A percentile compares a stretch with the other conserved stretches of the same genome.
These are phyloP conservation scores for Austropuccinia psidii DNA, from an alignment of 1,284 basidiomycete species.

Conservation along the genomic window DNA sequence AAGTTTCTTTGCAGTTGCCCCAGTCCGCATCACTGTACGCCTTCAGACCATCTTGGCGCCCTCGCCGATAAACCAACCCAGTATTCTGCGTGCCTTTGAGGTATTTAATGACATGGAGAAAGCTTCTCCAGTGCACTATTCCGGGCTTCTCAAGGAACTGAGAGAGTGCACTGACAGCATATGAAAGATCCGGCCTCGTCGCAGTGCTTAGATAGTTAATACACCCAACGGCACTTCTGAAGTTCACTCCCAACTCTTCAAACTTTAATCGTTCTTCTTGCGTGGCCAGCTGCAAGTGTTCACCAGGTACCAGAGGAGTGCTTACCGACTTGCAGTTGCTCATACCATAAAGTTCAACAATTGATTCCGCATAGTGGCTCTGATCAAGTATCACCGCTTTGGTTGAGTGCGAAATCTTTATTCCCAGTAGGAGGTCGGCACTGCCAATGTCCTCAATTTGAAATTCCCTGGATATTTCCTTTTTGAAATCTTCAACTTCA, in stretches of 20 bases:
- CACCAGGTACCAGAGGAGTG: no score
- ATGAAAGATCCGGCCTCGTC: neutral
- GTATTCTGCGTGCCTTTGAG: neutral
- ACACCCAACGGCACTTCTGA: neutral
- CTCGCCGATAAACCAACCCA: no score
- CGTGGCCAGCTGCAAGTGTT: no score
- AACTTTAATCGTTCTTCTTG: no score
- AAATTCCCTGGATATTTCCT: neutral
- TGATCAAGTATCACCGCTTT: no score
- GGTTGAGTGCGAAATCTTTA: neutral
- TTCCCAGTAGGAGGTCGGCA: neutral
- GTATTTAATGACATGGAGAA: neutral
- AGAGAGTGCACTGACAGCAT: neutral
- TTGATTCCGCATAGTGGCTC: no score
- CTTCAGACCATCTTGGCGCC: no score
- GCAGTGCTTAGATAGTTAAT: neutral
- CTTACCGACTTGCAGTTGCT: no score
- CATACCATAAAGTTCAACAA: no score
- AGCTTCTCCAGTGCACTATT: neutral
- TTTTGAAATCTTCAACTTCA: neutral
- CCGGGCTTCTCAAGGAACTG: slow-evolving; percentile 1
- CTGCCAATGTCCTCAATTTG: neutral
- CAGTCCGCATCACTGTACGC: slow-evolving; percentile 52
- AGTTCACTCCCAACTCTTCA: neutral
- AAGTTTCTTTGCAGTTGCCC: slow-evolving; percentile 46